Evolutionary conservation across 2,329 filamentous ascomycete species (phyloP), one percentile per base, ranked within the genome.

Genomic region (Hortaea werneckii): DNA sequence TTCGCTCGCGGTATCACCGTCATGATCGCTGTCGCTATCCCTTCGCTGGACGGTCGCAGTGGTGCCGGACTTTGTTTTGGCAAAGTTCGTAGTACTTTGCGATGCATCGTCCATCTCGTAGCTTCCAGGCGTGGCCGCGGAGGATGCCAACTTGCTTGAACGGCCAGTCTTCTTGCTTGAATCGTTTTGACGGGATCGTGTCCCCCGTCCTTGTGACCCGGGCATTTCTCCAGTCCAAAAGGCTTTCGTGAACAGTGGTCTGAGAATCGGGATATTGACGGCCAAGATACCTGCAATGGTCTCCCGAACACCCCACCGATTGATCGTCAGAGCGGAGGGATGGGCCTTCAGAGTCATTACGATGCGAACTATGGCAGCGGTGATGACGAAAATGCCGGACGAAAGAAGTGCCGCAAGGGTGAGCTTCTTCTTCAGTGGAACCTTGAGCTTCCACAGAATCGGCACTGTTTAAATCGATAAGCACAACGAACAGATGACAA

Each of bases 271-370:
- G 8, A 28, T 38, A 37, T 65, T 65, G 40, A 66, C 62, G 3
- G 63, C 59, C n/a, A 65, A 47, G 13, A 65, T 60, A 11, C 59
- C 63, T n/a, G 65, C 59, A 29, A 63, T 53, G 1, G 62, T 65
- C 44, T 67, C 65, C 40, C 65, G 54, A 1, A 64, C 55, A 11
- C 64, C 65, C 65, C 65, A 67, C n/a, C 56, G 49, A 40, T 67
- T 66, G 42, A 66, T 65, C 44, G 58, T 63, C 10, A 61, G 50
- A 1, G 59, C 60, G 1, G 55, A 59, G 0, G 62, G 62, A 10
- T 49, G 50, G 6, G 52, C 47, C 27, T 54, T 52, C 2, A 66
- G 50, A 0, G 63, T 63, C 43, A 63, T 54, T n/a, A 57, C 53
- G 29, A 58, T 57, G 6, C 63, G 58, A 10, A 64, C 54, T 39